Base-by-base conservation (phyloP, 1,139 yeast genomes). In the Candida anutae region DNA sequence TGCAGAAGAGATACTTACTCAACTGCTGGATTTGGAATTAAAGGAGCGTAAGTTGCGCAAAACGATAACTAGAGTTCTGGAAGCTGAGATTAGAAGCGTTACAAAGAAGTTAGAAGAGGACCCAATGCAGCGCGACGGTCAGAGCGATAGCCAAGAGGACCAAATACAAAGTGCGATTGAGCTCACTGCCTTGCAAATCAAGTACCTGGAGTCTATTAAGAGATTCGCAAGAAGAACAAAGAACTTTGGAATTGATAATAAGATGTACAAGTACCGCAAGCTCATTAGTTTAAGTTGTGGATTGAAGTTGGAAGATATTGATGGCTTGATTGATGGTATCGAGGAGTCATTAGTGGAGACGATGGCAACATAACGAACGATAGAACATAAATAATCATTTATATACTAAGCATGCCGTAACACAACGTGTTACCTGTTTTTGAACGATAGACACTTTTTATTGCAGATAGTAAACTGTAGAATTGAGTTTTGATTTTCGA, bases 231-330 rank as follows among this genome's bases (percentile, higher is more conserved):
- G 50, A 5, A 52, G 60, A 15, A 53, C 67, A 27, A 60, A 53
- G 32, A 40, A 42, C 32, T 61, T 50, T 40, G 70, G 69, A 4
- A 52, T 64, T 31, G 67, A 62, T 40, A 45, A 48, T 13, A 83
- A 81, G 51, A 77, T 87, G 73, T 74, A 77, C 48, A 81, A 84
- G 46, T 88, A 87, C 58, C 69, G 94, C 40, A 75, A 76, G 45
- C 64, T 90, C 38, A 77, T 90, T 26, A 77, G 95, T 28, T 69
- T 78, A 36, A 80, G 93, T 34, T 85, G 96, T 43, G 94, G 85
- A 3, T 68, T 85, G 34, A 74, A 75, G 32, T 67, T 77, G 18
- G 94, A 83, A 34, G 90, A 82, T 38, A 79, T 88, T 34, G 95
- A 85, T 45, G 74, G 78, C 26, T 53, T 63, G 25, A 58, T 64